phyloP scores from a whole-genome alignment of 2,329 filamentous ascomycete genomes.

The Trichoderma endophyticum region DNA sequence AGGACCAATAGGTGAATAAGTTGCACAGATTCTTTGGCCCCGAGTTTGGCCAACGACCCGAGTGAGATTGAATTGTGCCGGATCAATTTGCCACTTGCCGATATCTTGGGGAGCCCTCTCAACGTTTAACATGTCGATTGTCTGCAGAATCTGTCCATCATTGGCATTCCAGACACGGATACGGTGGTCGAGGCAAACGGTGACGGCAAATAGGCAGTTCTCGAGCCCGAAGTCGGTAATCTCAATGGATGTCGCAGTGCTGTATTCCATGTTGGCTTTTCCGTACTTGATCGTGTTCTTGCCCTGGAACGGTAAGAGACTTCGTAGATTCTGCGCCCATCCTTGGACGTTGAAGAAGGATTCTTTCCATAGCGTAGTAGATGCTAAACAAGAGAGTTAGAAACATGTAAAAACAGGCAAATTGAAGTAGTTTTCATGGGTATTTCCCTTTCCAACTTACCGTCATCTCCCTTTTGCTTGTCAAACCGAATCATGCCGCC shows the following conservation, averaged over 20 bases:
- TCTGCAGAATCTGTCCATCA: constrained; percentile 73
- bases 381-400: constrained; percentile 24
- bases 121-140: constrained; percentile 73
- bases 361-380: constrained; percentile 58
- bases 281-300: constrained; percentile 62
- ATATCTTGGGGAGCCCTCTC: constrained; percentile 63
- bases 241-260: constrained; percentile 62
- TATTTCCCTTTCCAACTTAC: constrained; percentile 36
- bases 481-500: constrained; percentile 72
- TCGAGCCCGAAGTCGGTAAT: constrained; percentile 50
- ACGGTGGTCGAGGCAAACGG: constrained; percentile 83
- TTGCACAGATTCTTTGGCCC: constrained; percentile 61
- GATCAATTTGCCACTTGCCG: constrained; percentile 73
- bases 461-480: constrained; percentile 48
- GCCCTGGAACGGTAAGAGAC: constrained; percentile 63
- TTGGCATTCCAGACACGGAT: constrained; percentile 85
- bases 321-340: constrained; percentile 65
- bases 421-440: neutral
- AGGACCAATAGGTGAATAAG: constrained; percentile 81
- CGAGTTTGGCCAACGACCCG: constrained; percentile 61
- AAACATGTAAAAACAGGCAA: too few species aligned
- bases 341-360: constrained; percentile 70
- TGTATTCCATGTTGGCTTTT: constrained; percentile 63
- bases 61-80: constrained; percentile 73
- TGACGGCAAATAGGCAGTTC: constrained; percentile 60